Conservation (phyloP, 2,329 filamentous ascomycete genomes). For the Sporothrix brasiliensis region DNA sequence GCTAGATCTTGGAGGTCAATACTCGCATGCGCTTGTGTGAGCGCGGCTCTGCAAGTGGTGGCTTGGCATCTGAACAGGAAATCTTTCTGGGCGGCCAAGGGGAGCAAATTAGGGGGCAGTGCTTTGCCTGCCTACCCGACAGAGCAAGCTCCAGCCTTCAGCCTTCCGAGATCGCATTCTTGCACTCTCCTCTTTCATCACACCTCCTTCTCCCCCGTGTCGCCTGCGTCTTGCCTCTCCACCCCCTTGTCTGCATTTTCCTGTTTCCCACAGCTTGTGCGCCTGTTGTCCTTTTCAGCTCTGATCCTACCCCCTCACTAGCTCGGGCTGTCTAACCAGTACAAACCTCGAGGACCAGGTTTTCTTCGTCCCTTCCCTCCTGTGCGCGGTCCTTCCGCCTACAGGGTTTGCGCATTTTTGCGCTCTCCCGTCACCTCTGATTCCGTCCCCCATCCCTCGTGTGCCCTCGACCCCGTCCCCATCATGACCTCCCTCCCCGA, state of each 20-base stretch:
- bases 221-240: not conserved
- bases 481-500: slow-evolving; percentile 52
- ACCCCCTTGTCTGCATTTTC: not conserved
- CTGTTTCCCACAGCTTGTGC: slow-evolving; percentile 15
- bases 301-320: slow-evolving; percentile 1
- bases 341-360: slow-evolving; percentile 15
- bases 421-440: slow-evolving; percentile 12
- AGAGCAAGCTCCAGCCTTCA: slow-evolving; percentile 6
- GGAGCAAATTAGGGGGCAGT: not conserved
- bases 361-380: slow-evolving; percentile 11
- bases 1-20: slow-evolving; percentile 1
- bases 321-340: not conserved
- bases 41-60: slow-evolving; percentile 25
- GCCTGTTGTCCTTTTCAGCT: not conserved
- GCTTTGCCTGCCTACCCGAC: not conserved
- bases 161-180: slow-evolving; percentile 23
- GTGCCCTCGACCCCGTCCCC: not conserved
- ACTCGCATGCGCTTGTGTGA: not conserved
- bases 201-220: slow-evolving; percentile 3
- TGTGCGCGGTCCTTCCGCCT: not conserved
- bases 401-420: slow-evolving; percentile 21
- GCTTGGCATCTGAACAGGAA: slow-evolving; percentile 18
- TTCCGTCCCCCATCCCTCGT: not conserved
- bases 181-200: not conserved
- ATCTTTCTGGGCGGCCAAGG: not conserved